Base-by-base conservation (phyloP, 2,329 filamentous ascomycete genomes). In the Aspergillus neoniger region DNA sequence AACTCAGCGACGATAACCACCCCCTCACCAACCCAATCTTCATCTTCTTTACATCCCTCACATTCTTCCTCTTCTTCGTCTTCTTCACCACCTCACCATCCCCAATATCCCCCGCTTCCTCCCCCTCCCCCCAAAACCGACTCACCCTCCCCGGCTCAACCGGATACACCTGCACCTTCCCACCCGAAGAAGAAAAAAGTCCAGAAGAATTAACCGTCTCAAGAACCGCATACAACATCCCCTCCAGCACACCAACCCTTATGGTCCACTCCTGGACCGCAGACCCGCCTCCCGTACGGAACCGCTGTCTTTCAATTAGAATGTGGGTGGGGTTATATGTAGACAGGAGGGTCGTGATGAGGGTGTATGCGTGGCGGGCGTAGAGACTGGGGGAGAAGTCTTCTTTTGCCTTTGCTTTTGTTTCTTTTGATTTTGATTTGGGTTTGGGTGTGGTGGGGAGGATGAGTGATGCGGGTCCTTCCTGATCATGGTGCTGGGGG, bases 201-300 rank as follows among this genome's bases (percentile, higher is more conserved):
- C 25, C 25, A 14, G 9, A 15, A 6, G 19, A 19, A 14, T 21
- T 21, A 2, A 44, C 6, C 10, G 41, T 14, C 19, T 21, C 17
- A 39, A 94, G 74, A 12, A 87, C 82, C 8, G 89, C 88, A 79
- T 92, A 90, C 0, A 96, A 76, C 87, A 95, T 95, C 4, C 87
- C 86, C 74, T 96, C 91, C 21, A 96, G 83, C 69, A 90, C 88
- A 66, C 94, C 94, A 8, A 96, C 91, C 1, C 91, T 82, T 43
- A 95, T 73, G 3, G 91, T 94, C 91, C 91, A 96, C 75, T 96
- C 91, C 61, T 88, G 85, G 1, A 96, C 86, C 0, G 86, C 83
- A 0, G 85, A 77, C 0, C 79, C 82, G 8, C 89, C 85, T n/a
- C 82, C 83, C 2, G 86, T 88, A 2, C 91, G 87, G 58, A 81